phyloP scores from a whole-genome alignment of 23 red algal genomes.

The Gracilaria caudata region DNA sequence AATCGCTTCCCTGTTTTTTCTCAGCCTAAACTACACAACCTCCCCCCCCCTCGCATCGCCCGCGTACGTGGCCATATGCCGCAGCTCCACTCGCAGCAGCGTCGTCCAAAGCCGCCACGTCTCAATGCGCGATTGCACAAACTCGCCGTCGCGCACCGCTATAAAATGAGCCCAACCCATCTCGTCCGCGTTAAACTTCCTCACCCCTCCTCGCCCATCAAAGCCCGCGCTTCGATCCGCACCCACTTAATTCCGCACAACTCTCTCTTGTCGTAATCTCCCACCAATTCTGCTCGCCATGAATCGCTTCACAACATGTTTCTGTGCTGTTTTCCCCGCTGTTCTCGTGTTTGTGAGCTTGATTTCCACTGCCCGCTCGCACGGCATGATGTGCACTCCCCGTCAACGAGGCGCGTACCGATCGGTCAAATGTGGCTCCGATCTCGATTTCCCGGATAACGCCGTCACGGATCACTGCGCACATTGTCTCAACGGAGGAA shows the following conservation, averaged over 20 bases:
- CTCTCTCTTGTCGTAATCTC: not conserved
- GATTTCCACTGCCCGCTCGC: not conserved
- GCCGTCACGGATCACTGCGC: slow-evolving; percentile 50
- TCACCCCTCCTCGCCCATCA: too few relatives aligned
- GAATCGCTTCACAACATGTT: not conserved
- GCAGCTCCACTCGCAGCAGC: too few relatives aligned
- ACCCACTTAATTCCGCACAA: not conserved
- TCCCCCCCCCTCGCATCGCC: too few relatives aligned
- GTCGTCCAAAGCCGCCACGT: too few relatives aligned
- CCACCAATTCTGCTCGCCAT: not conserved
- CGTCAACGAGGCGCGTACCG: slow-evolving; percentile 37
- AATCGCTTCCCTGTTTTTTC: not conserved
- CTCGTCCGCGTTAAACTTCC: too few relatives aligned
- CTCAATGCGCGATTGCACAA: too few relatives aligned
- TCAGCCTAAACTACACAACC: not conserved
- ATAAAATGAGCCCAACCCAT: too few relatives aligned
- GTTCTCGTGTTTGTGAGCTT: not conserved
- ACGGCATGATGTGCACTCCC: slow-evolving; percentile 48
- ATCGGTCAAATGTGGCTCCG: slow-evolving; percentile 27
- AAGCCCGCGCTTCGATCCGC: not conserved
- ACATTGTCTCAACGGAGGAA: slow-evolving; percentile 74
- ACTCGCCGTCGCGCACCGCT: too few relatives aligned
- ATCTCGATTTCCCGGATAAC: not conserved
- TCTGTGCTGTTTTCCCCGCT: not conserved
- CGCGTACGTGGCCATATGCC: too few relatives aligned